phyloP scores from a whole-genome alignment of 164 flowering plant species.

The Magnolia changhungtana region DNA sequence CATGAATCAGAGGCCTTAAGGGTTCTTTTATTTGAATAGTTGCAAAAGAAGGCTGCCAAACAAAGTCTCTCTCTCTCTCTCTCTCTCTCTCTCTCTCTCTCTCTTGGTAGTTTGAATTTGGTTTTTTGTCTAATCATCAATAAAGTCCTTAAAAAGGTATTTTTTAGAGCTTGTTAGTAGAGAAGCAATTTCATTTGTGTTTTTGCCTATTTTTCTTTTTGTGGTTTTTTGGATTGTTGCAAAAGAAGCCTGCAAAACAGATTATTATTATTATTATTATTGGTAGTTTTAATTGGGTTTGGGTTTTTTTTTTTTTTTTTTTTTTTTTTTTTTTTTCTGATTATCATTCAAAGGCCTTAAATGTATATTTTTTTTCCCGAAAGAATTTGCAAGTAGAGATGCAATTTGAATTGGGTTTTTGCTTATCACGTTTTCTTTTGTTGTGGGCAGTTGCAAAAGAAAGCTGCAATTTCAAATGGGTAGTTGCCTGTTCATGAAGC shows the following conservation, averaged over 20 bases:
- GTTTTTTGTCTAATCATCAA: background rate
- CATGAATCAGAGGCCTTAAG: background rate
- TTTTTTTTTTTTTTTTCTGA: background rate
- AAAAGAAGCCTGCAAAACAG: too few relatives aligned
- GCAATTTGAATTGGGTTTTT: background rate
- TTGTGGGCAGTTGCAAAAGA: background rate
- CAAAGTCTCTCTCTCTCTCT: background rate
- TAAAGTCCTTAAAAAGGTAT: background rate
- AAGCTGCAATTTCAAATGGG: background rate
- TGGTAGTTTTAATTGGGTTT: too few relatives aligned
- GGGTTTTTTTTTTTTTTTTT: too few relatives aligned
- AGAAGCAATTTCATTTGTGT: too few relatives aligned
- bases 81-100: background rate
- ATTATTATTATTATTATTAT: too few relatives aligned
- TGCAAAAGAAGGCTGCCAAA: background rate
- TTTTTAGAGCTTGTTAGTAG: too few relatives aligned
- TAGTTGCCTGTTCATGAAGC: background rate
- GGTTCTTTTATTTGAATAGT: background rate
- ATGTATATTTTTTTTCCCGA: background rate
- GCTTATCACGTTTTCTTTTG: too few relatives aligned
- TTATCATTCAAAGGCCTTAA: background rate
- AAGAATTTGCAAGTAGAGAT: background rate
- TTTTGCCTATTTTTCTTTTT: too few relatives aligned
- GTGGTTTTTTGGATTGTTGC: too few relatives aligned
- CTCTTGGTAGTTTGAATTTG: background rate